A percentile compares a stretch with the other conserved stretches of the same genome.
phyloP scores from a whole-genome alignment of 2,329 filamentous ascomycete species.

The Beauveria sp. region DNA sequence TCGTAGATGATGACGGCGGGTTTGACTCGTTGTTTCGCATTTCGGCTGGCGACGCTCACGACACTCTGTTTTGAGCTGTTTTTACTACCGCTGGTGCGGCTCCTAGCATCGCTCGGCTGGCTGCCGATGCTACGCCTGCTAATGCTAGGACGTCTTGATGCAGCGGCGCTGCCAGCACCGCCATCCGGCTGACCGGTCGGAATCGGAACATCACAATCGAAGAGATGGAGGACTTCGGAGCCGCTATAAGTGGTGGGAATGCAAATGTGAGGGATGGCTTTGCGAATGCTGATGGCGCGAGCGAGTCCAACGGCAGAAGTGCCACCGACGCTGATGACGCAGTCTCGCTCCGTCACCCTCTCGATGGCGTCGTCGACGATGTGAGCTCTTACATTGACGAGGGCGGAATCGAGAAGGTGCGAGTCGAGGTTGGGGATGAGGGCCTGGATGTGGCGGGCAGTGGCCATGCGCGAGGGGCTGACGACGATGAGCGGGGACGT shows the following conservation, averaged over 20 bases:
- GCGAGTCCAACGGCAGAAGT: conserved; percentile 55
- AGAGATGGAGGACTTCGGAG: conserved; percentile 50
- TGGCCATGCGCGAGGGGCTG: conserved; percentile 29
- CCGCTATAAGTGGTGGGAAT: conserved; percentile 54
- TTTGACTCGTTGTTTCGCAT: conserved; percentile 15
- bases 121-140: conserved; percentile 10
- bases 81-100: conserved; percentile 11
- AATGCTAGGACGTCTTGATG: background rate
- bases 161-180: conserved; percentile 1
- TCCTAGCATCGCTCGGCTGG: conserved; percentile 4
- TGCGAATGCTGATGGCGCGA: conserved; percentile 44
- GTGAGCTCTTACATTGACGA: conserved; percentile 21
- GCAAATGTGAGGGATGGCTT: conserved; percentile 48
- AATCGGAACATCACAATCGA: conserved; percentile 8
- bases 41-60: conserved; percentile 13
- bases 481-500: conserved; percentile 29
- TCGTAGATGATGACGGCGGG: conserved; percentile 32
- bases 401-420: conserved; percentile 26
- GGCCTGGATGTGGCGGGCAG: conserved; percentile 26
- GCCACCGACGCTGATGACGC: conserved; percentile 54
- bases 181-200: conserved; percentile 11
- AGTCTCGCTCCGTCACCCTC: conserved; percentile 37
- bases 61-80: conserved; percentile 5
- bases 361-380: conserved; percentile 22
- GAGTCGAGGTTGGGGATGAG: conserved; percentile 27